A percentile compares a stretch with the other conserved stretches of the same genome.
Conservation (phyloP, 495 filamentous ascomycete genomes). For the Penicillium taxi region DNA sequence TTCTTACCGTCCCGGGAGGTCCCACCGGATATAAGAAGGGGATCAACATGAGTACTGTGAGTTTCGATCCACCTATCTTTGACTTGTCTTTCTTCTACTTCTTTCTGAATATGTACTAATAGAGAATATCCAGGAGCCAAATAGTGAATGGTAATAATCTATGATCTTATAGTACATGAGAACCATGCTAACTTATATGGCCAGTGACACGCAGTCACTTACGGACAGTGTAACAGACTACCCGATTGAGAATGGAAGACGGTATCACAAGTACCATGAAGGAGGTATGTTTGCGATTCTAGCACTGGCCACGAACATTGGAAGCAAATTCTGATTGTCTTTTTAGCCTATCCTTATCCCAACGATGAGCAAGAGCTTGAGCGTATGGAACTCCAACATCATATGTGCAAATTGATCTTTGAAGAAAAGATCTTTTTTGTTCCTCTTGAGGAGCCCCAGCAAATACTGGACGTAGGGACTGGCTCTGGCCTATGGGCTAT, state of each 20-base stretch:
- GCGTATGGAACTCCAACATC: slow-evolving; percentile 53
- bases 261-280: slow-evolving; percentile 51
- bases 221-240: slow-evolving; percentile 45
- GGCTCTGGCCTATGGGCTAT: slow-evolving; percentile 70
- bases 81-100: neutral
- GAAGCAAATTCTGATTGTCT: neutral
- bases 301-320: too few relatives aligned
- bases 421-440: slow-evolving; percentile 49
- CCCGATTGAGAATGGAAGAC: slow-evolving; percentile 47
- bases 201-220: slow-evolving; percentile 43
- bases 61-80: slow-evolving; percentile 1
- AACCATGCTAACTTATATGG: slow-evolving; percentile 4
- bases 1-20: slow-evolving; percentile 6
- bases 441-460: slow-evolving; percentile 46
- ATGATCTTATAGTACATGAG: neutral
- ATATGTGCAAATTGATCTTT: slow-evolving; percentile 49
- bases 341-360: slow-evolving; percentile 44
- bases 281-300: slow-evolving; percentile 34
- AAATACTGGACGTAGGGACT: slow-evolving; percentile 60
- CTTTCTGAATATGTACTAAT: slow-evolving; percentile 15
- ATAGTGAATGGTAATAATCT: slow-evolving; percentile 16
- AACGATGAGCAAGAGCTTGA: slow-evolving; percentile 51
- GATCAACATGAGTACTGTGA: slow-evolving; percentile 17
- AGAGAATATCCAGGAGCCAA: slow-evolving; percentile 14
- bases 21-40: slow-evolving; percentile 2